Evolutionary conservation across 2,329 filamentous ascomycete genomes (phyloP).

Genomic region (Cordyceps militaris): DNA sequence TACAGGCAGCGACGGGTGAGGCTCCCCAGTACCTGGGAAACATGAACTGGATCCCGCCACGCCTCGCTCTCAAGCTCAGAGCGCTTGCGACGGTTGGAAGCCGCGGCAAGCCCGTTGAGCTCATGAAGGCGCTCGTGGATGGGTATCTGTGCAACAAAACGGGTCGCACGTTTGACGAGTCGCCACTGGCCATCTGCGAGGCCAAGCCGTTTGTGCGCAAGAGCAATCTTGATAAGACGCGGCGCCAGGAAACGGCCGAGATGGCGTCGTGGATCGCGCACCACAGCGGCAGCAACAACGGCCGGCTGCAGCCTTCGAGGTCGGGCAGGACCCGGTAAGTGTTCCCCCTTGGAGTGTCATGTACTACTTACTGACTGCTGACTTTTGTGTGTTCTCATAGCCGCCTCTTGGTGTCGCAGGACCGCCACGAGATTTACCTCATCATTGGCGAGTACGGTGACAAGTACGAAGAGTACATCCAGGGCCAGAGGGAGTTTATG

Average conservation of each 20-base stretch:
- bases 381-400: too few relatives aligned
- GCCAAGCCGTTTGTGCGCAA: not conserved
- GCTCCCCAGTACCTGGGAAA: not conserved
- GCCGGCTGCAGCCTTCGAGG: not conserved
- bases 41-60: not conserved
- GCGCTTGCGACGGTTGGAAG: not conserved
- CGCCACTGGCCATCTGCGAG: not conserved
- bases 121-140: not conserved
- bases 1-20: not conserved
- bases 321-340: too few relatives aligned
- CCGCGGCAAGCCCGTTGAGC: not conserved
- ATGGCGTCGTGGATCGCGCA: not conserved
- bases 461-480: not conserved
- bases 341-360: too few relatives aligned
- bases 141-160: not conserved
- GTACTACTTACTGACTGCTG: too few relatives aligned
- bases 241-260: not conserved
- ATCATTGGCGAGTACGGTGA: conserved; percentile 4
- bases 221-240: not conserved
- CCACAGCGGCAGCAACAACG: not conserved
- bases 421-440: conserved; percentile 13
- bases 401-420: conserved; percentile 11
- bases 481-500: not conserved
- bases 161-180: not conserved
- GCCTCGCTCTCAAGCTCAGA: not conserved